Evolutionary conservation across 352 stramenopile species (phyloP), one percentile per base, ranked within the genome.

Genomic region (Phytophthora sojae): DNA sequence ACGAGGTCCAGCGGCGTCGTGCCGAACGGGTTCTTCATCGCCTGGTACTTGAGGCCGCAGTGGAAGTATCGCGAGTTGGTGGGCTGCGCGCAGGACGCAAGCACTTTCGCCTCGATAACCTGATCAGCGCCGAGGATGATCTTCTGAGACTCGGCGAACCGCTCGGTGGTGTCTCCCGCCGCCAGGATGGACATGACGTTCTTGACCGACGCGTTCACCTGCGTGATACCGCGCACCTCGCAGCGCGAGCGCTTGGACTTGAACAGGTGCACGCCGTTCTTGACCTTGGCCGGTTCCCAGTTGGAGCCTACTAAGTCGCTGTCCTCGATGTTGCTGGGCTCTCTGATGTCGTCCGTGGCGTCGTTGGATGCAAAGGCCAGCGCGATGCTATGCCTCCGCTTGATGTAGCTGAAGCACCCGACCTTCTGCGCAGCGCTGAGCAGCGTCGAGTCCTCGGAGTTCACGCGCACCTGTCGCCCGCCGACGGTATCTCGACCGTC

Each of bases 381-480:
- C 2, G 88, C 88, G 44, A 91, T 86, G 57, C 77, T 86, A 61
- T 96, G 84, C 25, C 88, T 73, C 15, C 82, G 74, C 59, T 93
- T 89, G 52, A 96, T 96, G 78, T 96, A 94, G 61, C 82, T 80
- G 67, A 92, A 94, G 65, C 88, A 96, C 5, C 86, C 86, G n/a
- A 78, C 79, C 55, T 94, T 93, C 67, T 96, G 86, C n/a, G 79
- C 83, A 3, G 55, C 71, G 49, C 79, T 90, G 7, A 93, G 75
- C 61, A 73, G 59, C 45, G 58, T 64, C 25, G 56, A 53, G 55
- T 72, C 59, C 25, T 71, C 67, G 1, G 39, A 30, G 5, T 14
- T n/a, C 21, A 35, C 47, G 14, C 69, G 60, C 26, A 42, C 35
- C 45, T 52, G 44, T 37, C 64, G 60, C 35, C 32, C 54, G 29